Conservation (phyloP, 2,329 filamentous ascomycete species). For the Neofusicoccum ribis region DNA sequence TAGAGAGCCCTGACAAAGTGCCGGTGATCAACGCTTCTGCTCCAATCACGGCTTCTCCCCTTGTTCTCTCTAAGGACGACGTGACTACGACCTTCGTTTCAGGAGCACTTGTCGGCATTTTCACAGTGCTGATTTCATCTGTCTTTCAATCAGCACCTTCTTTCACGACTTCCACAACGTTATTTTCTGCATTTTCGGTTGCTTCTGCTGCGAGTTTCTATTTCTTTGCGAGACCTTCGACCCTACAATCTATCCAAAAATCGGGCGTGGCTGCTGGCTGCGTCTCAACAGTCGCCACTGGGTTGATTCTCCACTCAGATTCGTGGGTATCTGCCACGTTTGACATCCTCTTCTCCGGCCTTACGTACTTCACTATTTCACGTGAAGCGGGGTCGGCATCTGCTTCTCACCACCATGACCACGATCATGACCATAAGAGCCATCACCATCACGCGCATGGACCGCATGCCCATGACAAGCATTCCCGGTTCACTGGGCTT, state of each 20-base stretch:
- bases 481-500: slow-evolving; percentile 70
- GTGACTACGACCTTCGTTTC: slow-evolving; percentile 44
- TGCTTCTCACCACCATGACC: slow-evolving; percentile 26
- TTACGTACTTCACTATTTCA: background rate
- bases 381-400: background rate
- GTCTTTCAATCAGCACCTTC: slow-evolving; percentile 35
- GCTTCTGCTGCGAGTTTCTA: slow-evolving; percentile 45
- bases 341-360: background rate
- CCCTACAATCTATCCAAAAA: slow-evolving; percentile 41
- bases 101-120: slow-evolving; percentile 38
- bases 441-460: slow-evolving; percentile 25
- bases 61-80: slow-evolving; percentile 42
- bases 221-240: slow-evolving; percentile 43
- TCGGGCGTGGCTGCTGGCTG: slow-evolving; percentile 34
- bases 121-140: slow-evolving; percentile 39
- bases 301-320: slow-evolving; percentile 29
- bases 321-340: slow-evolving; percentile 15
- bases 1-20: slow-evolving; percentile 17
- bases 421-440: slow-evolving; percentile 28
- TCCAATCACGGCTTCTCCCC: slow-evolving; percentile 24
- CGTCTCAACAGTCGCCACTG: slow-evolving; percentile 28
- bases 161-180: slow-evolving; percentile 34
- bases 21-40: background rate
- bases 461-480: slow-evolving; percentile 42
- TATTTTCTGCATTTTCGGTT: slow-evolving; percentile 44